Evolutionary conservation across 1,284 basidiomycete genomes (phyloP).

Genomic region (Cutaneotrichosporon cavernicola): DNA sequence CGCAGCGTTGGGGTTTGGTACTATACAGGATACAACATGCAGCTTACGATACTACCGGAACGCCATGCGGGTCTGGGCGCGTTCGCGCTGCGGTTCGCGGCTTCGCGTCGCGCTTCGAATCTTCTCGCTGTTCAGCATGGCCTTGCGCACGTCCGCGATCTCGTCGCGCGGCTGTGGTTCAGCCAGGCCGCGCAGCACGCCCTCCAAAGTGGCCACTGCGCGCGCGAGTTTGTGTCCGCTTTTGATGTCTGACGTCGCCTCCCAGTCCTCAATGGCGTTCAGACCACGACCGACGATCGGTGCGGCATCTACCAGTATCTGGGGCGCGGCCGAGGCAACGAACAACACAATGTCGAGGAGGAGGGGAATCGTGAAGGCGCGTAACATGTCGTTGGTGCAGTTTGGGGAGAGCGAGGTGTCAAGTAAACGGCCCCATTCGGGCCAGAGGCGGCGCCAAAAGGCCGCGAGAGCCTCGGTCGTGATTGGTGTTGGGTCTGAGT

Average conservation of each 20-base stretch:
- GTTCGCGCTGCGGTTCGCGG: constrained; percentile 7
- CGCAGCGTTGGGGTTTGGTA: too few relatives aligned
- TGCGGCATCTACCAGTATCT: constrained; percentile 28
- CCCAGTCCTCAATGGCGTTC: constrained; percentile 24
- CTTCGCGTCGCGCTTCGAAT: constrained; percentile 18
- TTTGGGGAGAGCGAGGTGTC: constrained; percentile 29
- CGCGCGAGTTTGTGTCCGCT: constrained; percentile 20
- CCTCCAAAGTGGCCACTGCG: constrained; percentile 19
- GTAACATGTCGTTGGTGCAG: constrained; percentile 38
- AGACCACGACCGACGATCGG: constrained; percentile 28
- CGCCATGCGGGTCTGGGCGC: neutral
- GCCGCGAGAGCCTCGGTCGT: constrained; percentile 26
- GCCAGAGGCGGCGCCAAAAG: constrained; percentile 44
- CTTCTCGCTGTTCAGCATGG: constrained; percentile 14
- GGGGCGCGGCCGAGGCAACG: constrained; percentile 28
- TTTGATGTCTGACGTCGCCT: neutral
- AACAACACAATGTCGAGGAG: constrained; percentile 44
- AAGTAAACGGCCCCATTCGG: constrained; percentile 43
- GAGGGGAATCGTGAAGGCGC: constrained; percentile 33
- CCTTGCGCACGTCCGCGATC: constrained; percentile 14
- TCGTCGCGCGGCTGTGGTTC: neutral
- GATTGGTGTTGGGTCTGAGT: neutral
- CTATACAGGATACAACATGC: constrained; percentile 2
- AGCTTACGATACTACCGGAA: neutral
- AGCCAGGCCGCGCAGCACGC: neutral